These are phyloP conservation scores for Phytopythium ostracodes DNA, from an alignment of 352 stramenopile genomes.

Conservation along the genomic window DNA sequence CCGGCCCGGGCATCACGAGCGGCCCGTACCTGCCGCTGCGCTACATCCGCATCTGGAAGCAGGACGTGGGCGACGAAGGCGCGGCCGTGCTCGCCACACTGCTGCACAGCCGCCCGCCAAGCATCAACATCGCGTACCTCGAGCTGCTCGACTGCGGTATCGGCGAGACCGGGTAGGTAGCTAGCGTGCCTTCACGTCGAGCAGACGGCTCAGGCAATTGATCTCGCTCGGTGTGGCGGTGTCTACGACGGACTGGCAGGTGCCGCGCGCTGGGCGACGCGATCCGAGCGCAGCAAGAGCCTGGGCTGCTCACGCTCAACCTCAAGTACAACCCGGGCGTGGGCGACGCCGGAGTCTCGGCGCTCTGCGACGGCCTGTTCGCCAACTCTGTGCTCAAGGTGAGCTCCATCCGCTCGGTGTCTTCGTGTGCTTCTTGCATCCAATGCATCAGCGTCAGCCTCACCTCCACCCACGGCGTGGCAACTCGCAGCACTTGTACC, in stretches of 20 bases:
- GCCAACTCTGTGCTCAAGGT: slow-evolving; percentile 66
- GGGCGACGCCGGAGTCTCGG: slow-evolving; percentile 41
- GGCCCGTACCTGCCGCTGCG: slow-evolving; percentile 62
- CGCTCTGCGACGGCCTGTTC: slow-evolving; percentile 68
- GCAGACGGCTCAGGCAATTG: not conserved
- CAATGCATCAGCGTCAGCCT: not conserved
- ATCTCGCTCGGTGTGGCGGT: not conserved
- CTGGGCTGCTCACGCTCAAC: slow-evolving; percentile 68
- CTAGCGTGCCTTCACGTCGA: too few relatives aligned
- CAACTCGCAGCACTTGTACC: slow-evolving; percentile 57
- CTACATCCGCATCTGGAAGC: slow-evolving; percentile 81
- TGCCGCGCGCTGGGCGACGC: slow-evolving; percentile 52
- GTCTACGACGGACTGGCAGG: slow-evolving; percentile 11
- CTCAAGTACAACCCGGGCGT: slow-evolving; percentile 71
- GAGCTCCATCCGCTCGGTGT: too few relatives aligned
- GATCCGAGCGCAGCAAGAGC: slow-evolving; percentile 42
- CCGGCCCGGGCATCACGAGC: slow-evolving; percentile 55
- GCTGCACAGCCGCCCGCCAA: slow-evolving; percentile 31
- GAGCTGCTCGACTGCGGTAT: slow-evolving; percentile 80
- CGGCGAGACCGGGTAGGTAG: slow-evolving; percentile 34
- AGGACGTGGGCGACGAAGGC: slow-evolving; percentile 74
- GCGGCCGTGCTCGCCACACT: slow-evolving; percentile 53
- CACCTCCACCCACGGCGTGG: too few relatives aligned
- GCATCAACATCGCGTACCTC: slow-evolving; percentile 70
- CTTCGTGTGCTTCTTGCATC: not conserved